Conservation (phyloP, 2,329 filamentous ascomycete genomes). For the Cytospora paraplurivora region DNA sequence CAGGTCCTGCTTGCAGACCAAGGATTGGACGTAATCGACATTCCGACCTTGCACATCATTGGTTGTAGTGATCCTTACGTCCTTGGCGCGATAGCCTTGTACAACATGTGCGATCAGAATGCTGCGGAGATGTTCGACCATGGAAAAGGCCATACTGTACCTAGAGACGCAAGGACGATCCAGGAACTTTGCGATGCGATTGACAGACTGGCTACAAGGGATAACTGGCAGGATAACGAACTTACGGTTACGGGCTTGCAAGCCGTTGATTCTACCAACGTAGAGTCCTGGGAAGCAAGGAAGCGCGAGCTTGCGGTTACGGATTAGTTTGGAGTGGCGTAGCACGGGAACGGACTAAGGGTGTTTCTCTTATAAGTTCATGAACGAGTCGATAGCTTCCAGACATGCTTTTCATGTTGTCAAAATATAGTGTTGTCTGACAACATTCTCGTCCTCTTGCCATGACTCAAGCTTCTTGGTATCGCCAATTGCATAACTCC, state of each 20-base stretch:
- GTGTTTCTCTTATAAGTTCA: too few species aligned
- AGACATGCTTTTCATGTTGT: too few species aligned
- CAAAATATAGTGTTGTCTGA: too few species aligned
- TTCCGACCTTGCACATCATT: conserved; percentile 46
- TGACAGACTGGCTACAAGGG: background rate
- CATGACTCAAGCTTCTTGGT: too few species aligned
- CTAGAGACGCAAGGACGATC: conserved; percentile 38
- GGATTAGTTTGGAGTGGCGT: too few species aligned
- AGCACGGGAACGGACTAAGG: too few species aligned
- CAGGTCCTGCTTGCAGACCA: conserved; percentile 41
- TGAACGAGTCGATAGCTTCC: too few species aligned
- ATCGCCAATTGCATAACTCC: too few species aligned
- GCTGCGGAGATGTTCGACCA: conserved; percentile 47
- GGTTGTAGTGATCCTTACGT: conserved; percentile 40
- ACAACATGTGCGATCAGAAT: conserved; percentile 45
- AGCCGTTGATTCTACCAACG: background rate
- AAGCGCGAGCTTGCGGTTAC: background rate
- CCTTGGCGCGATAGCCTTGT: conserved; percentile 18
- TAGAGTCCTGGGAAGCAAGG: background rate
- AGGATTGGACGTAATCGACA: conserved; percentile 41
- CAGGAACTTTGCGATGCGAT: conserved; percentile 32
- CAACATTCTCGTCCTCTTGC: too few species aligned
- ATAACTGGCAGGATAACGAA: background rate
- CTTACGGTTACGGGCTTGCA: background rate
- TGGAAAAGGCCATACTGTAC: conserved; percentile 46